Percentiles rank a stretch among this genome's conserved stretches.
phyloP scores from a whole-genome alignment of 352 stramenopile species.

The Pythium aristosporum region DNA sequence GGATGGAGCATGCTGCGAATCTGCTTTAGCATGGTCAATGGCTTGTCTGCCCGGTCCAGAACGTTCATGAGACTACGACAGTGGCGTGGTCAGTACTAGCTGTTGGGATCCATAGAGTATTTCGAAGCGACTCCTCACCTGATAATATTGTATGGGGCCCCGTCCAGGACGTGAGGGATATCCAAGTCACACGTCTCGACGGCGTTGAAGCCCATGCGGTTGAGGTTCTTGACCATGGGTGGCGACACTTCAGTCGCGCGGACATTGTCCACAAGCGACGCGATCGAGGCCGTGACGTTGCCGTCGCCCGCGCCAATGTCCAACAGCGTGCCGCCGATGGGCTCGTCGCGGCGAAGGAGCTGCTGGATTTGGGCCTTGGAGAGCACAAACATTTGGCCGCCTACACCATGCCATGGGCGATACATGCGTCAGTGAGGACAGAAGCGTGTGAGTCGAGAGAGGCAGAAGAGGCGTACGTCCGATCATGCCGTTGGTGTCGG shows the following conservation, averaged over 20 bases:
- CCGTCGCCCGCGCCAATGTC: conserved; percentile 84
- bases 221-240: conserved; percentile 79
- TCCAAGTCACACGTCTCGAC: conserved; percentile 70
- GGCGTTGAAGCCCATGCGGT: conserved; percentile 73
- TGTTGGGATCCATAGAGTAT: not conserved
- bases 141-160: conserved; percentile 79
- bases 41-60: conserved; percentile 77
- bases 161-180: conserved; percentile 61
- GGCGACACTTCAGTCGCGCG: conserved; percentile 73
- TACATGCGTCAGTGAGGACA: too few relatives aligned
- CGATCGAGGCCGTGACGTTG: conserved; percentile 79
- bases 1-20: conserved; percentile 75
- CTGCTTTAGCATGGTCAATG: conserved; percentile 71
- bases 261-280: conserved; percentile 69
- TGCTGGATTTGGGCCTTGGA: conserved; percentile 66
- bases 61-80: conserved; percentile 76
- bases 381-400: conserved; percentile 88
- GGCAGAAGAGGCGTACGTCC: conserved; percentile 45
- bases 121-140: conserved; percentile 35
- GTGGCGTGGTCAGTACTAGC: not conserved
- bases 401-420: conserved; percentile 23
- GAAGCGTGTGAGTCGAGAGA: not conserved
- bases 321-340: conserved; percentile 52
- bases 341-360: conserved; percentile 54
- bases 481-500: conserved; percentile 81